Base-by-base conservation (phyloP, 306 rosid genomes). In the Trifolium subterraneum region DNA sequence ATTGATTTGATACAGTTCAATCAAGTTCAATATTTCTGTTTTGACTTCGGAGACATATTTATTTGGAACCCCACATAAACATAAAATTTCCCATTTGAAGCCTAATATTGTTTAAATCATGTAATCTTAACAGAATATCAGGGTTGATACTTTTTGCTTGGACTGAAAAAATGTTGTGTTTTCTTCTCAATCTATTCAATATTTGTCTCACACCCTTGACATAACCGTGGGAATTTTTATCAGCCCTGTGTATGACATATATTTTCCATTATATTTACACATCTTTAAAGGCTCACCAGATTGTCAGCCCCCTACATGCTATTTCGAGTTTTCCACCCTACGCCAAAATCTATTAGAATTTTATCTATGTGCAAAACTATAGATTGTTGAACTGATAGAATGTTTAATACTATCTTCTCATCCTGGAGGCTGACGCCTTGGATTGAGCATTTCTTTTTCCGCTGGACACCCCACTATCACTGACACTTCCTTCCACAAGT, bases 401-500 rank as follows among this genome's bases (percentile, higher is more conserved):
- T 64, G 52, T 22, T 35, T 6, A 81, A 54, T 68, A 69, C 84
- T 83, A 89, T 85, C 87, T 84, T 73, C 82, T 76, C 65, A 48
- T 61, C 65, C 78, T 67, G 59, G 96, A 76, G 16, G 86, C 56
- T 2, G 94, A 77, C 16, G 84, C 78, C 81, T 81, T 88, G 39
- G 85, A 77, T 71, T 84, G 97, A 76, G 67, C 25, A 54, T 73
- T 90, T 74, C 90, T 83, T 90, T 79, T 88, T 33, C 84, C 78
- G 23, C 19, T 76, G 35, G 84, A 55, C 79, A 92, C 51, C 38
- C 91, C 92, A 83, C 97, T 88, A 89, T 95, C 99, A 66, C 99
- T 95, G 13, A 85, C 65, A 68, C 99, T 95, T 42, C 99, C 98
- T 84, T 81, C 93, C 29, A 78, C 90, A 20, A 87, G 80, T 69